Conservation (phyloP, 306 rosid genomes). For the Prunus salicina region DNA sequence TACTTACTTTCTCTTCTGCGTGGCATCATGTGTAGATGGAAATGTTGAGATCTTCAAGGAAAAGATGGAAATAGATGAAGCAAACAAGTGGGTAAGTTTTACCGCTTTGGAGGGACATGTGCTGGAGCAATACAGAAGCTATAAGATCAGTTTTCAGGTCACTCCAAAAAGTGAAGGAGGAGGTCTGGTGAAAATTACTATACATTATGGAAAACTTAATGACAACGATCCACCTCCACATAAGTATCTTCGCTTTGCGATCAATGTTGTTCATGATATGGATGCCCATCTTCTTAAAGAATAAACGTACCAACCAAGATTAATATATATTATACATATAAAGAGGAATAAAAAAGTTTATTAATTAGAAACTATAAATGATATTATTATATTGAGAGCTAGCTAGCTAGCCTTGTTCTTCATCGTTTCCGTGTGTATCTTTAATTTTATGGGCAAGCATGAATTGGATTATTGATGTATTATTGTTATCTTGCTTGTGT, state of each 20-base stretch:
- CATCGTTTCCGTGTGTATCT: no score
- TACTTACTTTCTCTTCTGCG: no score
- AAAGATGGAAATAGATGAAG: constrained; percentile 25
- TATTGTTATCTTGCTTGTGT: no score
- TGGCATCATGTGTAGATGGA: background rate
- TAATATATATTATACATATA: background rate
- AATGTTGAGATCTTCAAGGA: constrained; percentile 12
- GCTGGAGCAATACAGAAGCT: constrained; percentile 5
- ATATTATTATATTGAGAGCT: no score
- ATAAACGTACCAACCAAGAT: background rate
- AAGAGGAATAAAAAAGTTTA: background rate
- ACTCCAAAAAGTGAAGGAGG: constrained; percentile 4
- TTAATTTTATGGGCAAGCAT: no score
- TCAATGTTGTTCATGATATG: background rate
- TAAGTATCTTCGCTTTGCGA: background rate
- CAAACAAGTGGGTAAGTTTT: background rate
- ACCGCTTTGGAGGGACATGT: constrained; percentile 14
- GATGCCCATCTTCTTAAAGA: constrained; percentile 17
- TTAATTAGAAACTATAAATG: no score
- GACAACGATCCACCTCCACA: constrained; percentile 5
- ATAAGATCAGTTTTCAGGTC: background rate
- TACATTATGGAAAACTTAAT: constrained; percentile 17
- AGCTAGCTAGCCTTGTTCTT: no score
- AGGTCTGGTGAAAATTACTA: constrained; percentile 1
- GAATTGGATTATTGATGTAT: no score